These are phyloP conservation scores for Cytidiella melzeri DNA, from an alignment of 768 basidiomycete genomes.

Conservation along the genomic window DNA sequence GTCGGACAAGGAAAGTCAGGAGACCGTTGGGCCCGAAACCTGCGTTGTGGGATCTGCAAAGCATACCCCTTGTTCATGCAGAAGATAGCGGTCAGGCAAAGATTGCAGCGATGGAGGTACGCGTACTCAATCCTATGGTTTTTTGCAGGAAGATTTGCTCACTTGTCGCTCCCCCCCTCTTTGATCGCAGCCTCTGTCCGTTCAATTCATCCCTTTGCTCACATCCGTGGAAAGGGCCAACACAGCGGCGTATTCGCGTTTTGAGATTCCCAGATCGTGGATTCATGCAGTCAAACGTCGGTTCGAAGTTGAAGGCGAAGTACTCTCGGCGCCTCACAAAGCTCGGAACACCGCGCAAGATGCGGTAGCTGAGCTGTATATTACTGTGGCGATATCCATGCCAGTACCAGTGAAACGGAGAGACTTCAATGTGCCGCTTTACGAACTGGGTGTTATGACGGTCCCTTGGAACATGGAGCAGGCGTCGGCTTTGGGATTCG, in stretches of 20 bases:
- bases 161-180: not conserved
- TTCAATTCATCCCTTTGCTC: no score
- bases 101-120: not conserved
- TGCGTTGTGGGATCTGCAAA: constrained; percentile 4
- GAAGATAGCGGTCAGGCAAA: not conserved
- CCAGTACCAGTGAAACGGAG: not conserved
- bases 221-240: no score
- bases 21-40: constrained; percentile 7
- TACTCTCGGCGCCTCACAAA: no score
- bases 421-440: not conserved
- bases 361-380: not conserved
- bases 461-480: constrained; percentile 7
- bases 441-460: constrained; percentile 5
- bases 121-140: no score
- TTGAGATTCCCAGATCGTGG: no score
- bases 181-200: not conserved
- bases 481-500: not conserved
- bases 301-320: no score
- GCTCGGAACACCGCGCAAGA: no score
- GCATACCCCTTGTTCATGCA: not conserved
- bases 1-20: constrained; percentile 1
- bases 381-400: constrained; percentile 8
- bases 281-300: no score
- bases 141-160: not conserved
- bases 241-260: no score